Base-by-base conservation (phyloP, 345 rosid species). In the Salix arbutifolia region DNA sequence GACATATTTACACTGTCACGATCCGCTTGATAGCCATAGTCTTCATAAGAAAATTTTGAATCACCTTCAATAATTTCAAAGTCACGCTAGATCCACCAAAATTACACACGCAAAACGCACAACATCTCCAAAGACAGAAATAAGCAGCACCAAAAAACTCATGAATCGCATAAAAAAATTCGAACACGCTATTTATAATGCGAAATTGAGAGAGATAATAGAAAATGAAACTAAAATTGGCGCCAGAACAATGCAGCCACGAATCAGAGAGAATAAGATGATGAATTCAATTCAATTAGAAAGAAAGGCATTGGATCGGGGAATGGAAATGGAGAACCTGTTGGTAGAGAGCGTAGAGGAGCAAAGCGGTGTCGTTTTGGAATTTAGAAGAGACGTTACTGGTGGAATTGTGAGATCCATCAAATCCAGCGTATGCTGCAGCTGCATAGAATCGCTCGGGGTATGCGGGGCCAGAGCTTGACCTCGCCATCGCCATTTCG, bases 401-500 rank as follows among this genome's bases (percentile, higher is more conserved):
- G 82, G 89, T 50, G 50, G 97, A 78, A 82, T 79, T 78, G 13
- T 87, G 88, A 84, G 97, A 93, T 93, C 98, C 97, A 40, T 90
- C 94, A 83, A 95, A 86, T 52, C 99, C 99, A 74, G 89, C 96
- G 77, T 77, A 95, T 12, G 97, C 73, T 37, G 98, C 92, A n/a
- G 99, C 99, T 6, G 97, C 94, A 76, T 88, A 96, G 87, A 96
- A 96, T 44, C 98, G 89, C 80, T 94, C 97, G 33, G 98, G 98
- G 83, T 92, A 94, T 64, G 98, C 94, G 82, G 92, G 97, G 84
- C 97, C 97, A 74, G 98, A 90, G 88, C 88, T 91, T 74, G 88
- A 91, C 84, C 98, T 90, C 89, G 94, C 87, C 92, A 89, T 87
- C 60, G 93, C 86, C 92, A 83, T 86, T 70, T 74, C 48, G 38